Evolutionary conservation across 2,329 filamentous ascomycete species (phyloP), one percentile per base, ranked within the genome.

Genomic region (Botrytis fabae): DNA sequence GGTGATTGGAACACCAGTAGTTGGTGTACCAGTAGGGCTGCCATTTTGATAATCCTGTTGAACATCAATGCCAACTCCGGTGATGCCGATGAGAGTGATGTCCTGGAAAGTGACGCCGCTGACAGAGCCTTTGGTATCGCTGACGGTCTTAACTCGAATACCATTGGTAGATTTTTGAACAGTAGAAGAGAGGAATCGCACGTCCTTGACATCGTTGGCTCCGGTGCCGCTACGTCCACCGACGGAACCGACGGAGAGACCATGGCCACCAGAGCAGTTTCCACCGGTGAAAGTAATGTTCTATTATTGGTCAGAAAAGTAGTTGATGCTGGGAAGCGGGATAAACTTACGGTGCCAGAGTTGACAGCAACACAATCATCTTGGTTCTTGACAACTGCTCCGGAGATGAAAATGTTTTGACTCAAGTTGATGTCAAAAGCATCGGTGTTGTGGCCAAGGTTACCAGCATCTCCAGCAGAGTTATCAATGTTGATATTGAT

Each of bases 291-390:
- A 79, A n/a, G 73, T 76, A 65, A 81, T 80, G 40, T 59, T 57
- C 63, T 65, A 18, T 25, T n/a, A 65, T 18, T 48, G 14, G 51
- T 66, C 25, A 66, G 63, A 5, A n/a, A 66, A 35, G 22, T 40
- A 32, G 5, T 1, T 3, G 22, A 20, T 40, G 2, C 20, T 5
- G 16, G 22, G 18, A 6, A 25, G 7, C n/a, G 12, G 14, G 7
- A n/a, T 32, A 28, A 18, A 38, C 44, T 76, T 76, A 82, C 71
- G 16, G 82, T 84, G 69, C 87, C 87, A 2, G 85, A 87, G 82
- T 89, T 89, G 76, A 89, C 81, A 48, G 87, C 88, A 25, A 89
- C 80, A 76, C 87, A 90, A 77, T 89, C 88, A 74, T 90, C 87
- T 80, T 89, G 87, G 81, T 89, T 89, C 78, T 85, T 83, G 20